A percentile compares a stretch with the other conserved stretches of the same genome.
These are phyloP conservation scores for Sclerospora graminicola DNA, from an alignment of 352 stramenopile species.

Conservation along the genomic window DNA sequence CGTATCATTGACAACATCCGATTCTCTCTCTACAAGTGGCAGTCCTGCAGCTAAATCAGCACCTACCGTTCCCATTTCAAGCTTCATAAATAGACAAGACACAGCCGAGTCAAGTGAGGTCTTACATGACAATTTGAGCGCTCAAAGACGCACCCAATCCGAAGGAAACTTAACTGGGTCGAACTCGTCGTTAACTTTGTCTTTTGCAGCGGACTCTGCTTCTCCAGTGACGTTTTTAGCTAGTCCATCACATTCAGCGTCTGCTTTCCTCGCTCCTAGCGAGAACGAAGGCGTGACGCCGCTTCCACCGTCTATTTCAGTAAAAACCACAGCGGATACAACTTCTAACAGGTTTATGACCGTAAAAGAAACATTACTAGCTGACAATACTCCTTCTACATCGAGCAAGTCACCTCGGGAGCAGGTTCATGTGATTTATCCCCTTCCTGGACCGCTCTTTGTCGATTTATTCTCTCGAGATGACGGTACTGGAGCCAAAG, in stretches of 20 bases:
- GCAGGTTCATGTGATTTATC: conserved; percentile 42
- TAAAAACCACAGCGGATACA: conserved; percentile 11
- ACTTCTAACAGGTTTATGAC: conserved; percentile 26
- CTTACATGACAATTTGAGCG: conserved; percentile 5
- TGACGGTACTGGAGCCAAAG: conserved; percentile 53
- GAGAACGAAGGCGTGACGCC: conserved; percentile 1
- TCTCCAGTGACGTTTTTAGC: conserved; percentile 2
- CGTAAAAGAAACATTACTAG: conserved; percentile 40
- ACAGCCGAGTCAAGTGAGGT: conserved; percentile 1
- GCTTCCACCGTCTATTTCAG: conserved; percentile 16
- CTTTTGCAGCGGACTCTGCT: conserved; percentile 4
- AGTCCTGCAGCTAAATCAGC: conserved; percentile 13
- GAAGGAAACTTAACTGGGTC: conserved; percentile 23
- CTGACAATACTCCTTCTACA: conserved; percentile 22
- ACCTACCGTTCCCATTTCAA: conserved; percentile 1
- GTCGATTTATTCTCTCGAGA: conserved; percentile 69
- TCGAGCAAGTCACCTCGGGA: conserved; percentile 16
- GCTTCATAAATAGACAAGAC: conserved; percentile 4
- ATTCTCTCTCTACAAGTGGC: conserved; percentile 3
- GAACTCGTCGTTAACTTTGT: background rate
- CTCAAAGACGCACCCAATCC: conserved; percentile 47
- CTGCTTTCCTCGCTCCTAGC: conserved; percentile 9
- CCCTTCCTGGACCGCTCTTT: conserved; percentile 36
- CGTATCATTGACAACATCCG: background rate
- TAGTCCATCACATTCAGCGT: conserved; percentile 20